A percentile compares a stretch with the other conserved stretches of the same genome.
phyloP scores from a whole-genome alignment of 345 rosid genomes.

The Salix viminalis region DNA sequence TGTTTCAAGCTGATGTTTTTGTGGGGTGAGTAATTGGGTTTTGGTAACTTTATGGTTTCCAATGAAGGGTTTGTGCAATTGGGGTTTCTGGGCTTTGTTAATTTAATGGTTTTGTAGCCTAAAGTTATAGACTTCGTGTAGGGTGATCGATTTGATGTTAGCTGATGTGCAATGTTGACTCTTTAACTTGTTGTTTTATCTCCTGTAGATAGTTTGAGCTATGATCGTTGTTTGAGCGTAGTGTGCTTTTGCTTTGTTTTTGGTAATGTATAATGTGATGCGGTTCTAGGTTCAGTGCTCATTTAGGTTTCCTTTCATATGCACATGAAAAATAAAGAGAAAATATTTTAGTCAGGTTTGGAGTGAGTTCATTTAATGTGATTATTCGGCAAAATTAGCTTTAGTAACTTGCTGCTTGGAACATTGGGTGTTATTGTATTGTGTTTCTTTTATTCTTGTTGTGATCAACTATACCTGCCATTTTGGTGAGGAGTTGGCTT shows the following conservation, averaged over 20 bases:
- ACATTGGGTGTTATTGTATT: background rate
- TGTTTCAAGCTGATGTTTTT: conserved; percentile 8
- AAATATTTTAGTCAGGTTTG: background rate
- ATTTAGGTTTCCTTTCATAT: background rate
- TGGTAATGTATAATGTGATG: conserved; percentile 1
- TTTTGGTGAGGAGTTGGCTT: background rate
- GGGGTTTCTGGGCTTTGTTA: conserved; percentile 9
- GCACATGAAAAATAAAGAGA: background rate
- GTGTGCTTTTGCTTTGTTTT: background rate
- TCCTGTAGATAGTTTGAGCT: background rate
- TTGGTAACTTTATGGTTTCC: conserved; percentile 4
- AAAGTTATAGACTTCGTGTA: background rate
- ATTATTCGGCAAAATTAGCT: background rate
- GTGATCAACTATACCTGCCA: background rate
- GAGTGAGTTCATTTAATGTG: background rate
- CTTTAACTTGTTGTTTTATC: background rate
- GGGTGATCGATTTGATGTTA: background rate
- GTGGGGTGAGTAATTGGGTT: background rate
- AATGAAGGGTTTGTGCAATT: conserved; percentile 3
- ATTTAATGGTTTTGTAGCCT: background rate
- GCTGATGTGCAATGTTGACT: conserved; percentile 2
- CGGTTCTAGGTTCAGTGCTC: background rate
- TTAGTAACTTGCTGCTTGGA: background rate
- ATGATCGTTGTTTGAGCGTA: background rate
- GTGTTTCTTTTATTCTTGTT: background rate